These are phyloP conservation scores for Thermochaetoides dissita DNA, from an alignment of 2,329 filamentous ascomycete genomes.

Conservation along the genomic window DNA sequence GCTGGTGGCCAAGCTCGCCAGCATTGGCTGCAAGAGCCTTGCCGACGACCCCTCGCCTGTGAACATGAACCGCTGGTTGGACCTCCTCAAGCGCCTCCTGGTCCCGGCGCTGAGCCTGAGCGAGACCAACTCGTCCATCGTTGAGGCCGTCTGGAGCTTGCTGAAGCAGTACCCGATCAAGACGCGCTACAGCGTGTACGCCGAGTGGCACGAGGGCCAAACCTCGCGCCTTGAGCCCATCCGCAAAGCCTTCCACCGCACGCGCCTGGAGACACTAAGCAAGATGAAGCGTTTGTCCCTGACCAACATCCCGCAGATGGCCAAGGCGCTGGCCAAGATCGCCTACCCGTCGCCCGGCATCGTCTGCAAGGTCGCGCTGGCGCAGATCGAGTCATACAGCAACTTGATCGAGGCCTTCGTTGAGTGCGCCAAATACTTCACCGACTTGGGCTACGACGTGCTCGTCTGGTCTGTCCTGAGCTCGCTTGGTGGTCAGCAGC, in stretches of 20 bases:
- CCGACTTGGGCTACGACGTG: constrained; percentile 81
- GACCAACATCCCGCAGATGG: constrained; percentile 75
- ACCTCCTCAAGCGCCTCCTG: constrained; percentile 70
- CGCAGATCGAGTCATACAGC: constrained; percentile 84
- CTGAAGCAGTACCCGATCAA: constrained; percentile 64
- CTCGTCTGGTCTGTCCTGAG: constrained; percentile 85
- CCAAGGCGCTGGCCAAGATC: constrained; percentile 79
- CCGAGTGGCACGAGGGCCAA: constrained; percentile 78
- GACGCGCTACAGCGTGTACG: constrained; percentile 75
- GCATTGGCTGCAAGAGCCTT: constrained; percentile 68
- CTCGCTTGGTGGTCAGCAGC: constrained; percentile 45
- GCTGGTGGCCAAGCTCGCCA: constrained; percentile 68
- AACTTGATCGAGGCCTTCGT: constrained; percentile 93
- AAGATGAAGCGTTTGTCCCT: constrained; percentile 82
- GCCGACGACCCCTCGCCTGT: constrained; percentile 51
- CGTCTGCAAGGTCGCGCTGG: constrained; percentile 78
- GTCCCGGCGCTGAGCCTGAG: constrained; percentile 79
- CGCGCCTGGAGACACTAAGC: constrained; percentile 65
- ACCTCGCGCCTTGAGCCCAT: constrained; percentile 67
- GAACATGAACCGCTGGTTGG: constrained; percentile 70
- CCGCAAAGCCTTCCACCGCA: constrained; percentile 61
- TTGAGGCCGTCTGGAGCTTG: constrained; percentile 76
- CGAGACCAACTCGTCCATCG: constrained; percentile 67
- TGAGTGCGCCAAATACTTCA: constrained; percentile 89
- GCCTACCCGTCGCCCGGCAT: constrained; percentile 80